These are phyloP conservation scores for Recurvomyces mirabilis DNA, from an alignment of 495 filamentous ascomycete genomes.

Conservation along the genomic window DNA sequence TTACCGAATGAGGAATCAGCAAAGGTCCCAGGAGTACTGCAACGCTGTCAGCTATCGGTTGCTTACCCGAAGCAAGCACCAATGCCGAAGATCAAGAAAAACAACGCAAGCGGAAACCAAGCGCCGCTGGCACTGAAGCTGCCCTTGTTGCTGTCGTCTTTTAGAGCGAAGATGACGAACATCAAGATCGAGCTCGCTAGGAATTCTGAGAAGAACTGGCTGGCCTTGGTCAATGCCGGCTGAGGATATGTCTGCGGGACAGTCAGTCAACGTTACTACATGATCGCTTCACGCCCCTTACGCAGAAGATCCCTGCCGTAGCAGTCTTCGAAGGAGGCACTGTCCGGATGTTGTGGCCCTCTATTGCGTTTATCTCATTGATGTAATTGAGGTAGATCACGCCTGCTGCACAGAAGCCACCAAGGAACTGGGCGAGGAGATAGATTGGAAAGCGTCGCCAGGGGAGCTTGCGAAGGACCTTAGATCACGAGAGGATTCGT, in stretches of 20 bases:
- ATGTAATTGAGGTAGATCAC: constrained; percentile 31
- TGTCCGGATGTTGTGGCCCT: constrained; percentile 32
- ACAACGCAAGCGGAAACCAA: constrained; percentile 29
- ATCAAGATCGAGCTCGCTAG: constrained; percentile 49
- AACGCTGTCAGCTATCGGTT: too few species aligned
- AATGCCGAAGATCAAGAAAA: constrained; percentile 58
- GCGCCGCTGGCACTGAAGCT: constrained; percentile 9
- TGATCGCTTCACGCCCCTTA: too few species aligned
- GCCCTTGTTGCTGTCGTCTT: constrained; percentile 39
- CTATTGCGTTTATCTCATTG: background rate
- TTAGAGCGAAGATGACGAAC: constrained; percentile 56
- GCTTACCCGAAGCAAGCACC: constrained; percentile 56
- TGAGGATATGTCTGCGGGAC: constrained; percentile 56
- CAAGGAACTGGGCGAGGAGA: constrained; percentile 26
- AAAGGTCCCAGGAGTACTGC: too few species aligned
- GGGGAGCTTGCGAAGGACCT: constrained; percentile 49
- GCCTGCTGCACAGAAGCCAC: constrained; percentile 25
- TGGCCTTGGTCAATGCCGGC: constrained; percentile 44
- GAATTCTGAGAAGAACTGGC: constrained; percentile 53
- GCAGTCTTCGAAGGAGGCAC: constrained; percentile 42
- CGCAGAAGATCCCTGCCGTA: constrained; percentile 54
- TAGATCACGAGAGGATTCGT: too few species aligned
- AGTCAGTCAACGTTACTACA: too few species aligned
- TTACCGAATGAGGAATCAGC: too few species aligned
- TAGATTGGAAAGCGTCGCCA: constrained; percentile 39